These are phyloP conservation scores for Tolypocladium album DNA, from an alignment of 2,329 filamentous ascomycete genomes.

Conservation along the genomic window DNA sequence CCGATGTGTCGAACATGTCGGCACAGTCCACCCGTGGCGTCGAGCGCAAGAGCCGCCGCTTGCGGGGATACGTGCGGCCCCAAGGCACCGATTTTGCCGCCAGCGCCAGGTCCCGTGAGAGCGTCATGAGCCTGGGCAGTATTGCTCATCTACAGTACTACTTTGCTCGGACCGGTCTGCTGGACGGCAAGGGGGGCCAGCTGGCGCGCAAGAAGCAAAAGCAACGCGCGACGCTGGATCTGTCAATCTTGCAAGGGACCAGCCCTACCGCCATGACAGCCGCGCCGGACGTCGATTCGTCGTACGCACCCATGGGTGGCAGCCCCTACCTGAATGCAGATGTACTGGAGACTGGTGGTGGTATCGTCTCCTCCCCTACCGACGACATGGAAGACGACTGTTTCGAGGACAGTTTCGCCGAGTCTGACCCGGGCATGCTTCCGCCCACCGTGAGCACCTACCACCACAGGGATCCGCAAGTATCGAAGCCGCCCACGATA, in stretches of 20 bases:
- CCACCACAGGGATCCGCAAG: constrained; percentile 68
- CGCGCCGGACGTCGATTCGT: constrained; percentile 43
- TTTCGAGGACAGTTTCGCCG: constrained; percentile 47
- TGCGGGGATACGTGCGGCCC: constrained; percentile 72
- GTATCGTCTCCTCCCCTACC: constrained; percentile 40
- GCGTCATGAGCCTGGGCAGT: constrained; percentile 90
- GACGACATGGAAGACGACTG: constrained; percentile 33
- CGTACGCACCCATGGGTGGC: constrained; percentile 48
- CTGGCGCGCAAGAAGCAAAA: constrained; percentile 61
- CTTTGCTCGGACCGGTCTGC: constrained; percentile 84
- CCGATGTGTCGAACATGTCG: constrained; percentile 27
- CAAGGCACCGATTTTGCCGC: constrained; percentile 82
- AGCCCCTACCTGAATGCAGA: constrained; percentile 43
- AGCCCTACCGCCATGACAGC: constrained; percentile 24
- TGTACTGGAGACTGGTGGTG: constrained; percentile 22
- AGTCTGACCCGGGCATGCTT: constrained; percentile 67
- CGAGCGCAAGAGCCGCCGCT: constrained; percentile 38
- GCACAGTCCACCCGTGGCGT: constrained; percentile 37
- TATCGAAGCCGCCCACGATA: constrained; percentile 76
- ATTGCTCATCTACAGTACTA: constrained; percentile 98
- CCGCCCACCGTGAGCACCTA: constrained; percentile 98
- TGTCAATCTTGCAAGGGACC: constrained; percentile 36
- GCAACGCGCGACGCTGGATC: constrained; percentile 46
- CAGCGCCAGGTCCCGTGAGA: constrained; percentile 82
- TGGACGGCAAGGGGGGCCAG: constrained; percentile 88